Evolutionary conservation across 139 green algal genomes (phyloP), one percentile per base, ranked within the genome.

Genomic region (Chlorella sp.): DNA sequence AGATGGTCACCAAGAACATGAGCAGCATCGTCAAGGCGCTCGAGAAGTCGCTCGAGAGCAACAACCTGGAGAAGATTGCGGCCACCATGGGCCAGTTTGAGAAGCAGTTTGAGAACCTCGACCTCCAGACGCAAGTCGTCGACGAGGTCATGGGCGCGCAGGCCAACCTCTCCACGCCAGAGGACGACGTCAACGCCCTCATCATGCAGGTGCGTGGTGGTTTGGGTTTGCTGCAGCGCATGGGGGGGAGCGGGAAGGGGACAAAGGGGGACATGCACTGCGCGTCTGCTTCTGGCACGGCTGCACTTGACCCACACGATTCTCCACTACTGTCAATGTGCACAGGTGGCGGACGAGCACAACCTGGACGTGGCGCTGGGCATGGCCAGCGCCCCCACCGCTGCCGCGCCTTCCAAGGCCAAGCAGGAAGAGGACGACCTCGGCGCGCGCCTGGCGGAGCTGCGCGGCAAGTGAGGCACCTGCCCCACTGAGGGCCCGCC

Each of bases 51-150:
- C 77, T 99, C 20, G 85, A 88, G 23, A 72, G 70, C 35, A 97
- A 95, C 86, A 98, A 97, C 75, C 75, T 98, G 64, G 94, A 99
- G 77, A 88, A 95, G 73, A 89, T 96, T 31, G 80, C 79, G 0
- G 69, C 67, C 65, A 98, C 87, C 29, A 98, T 98, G 94, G 88
- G 95, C 55, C 75, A 90, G 77, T 99, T 99, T 77, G 96, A 99
- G 83, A 83, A 81, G 74, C 92, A 98, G 82, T 97, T 97, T 82
- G 61, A 64, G 78, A 91, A 96, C 80, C 86, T 99, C 70, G 94
- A 99, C 75, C 88, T 68, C 30, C 90, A 96, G 80, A 91, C 87
- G 3, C 76, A 92, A 65, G 91, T 97, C 66, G 87, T 99, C 64
- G 89, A 97, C 61, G 76, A 89, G 50, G 88, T 94, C 2, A 99